Conservation (phyloP, 352 stramenopile genomes). For the Phytophthora cryptogea region DNA sequence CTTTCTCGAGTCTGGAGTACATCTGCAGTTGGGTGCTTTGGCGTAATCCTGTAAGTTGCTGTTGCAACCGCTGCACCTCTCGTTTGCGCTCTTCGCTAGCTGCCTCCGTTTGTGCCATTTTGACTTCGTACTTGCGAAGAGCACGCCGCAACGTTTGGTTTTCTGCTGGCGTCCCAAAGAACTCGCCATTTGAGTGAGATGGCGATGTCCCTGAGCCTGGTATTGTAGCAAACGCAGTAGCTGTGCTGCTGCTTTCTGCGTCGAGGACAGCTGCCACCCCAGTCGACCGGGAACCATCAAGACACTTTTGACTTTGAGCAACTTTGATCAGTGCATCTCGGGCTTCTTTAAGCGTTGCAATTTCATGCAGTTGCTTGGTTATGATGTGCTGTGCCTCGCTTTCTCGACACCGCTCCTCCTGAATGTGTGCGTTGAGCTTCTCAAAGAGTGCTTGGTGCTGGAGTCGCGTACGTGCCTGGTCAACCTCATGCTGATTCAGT, state of each 20-base stretch:
- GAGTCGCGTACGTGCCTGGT: conserved; percentile 28
- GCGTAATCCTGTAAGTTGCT: conserved; percentile 52
- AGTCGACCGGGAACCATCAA: conserved; percentile 2
- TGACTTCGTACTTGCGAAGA: conserved; percentile 57
- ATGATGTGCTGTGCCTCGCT: conserved; percentile 17
- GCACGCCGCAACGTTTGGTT: conserved; percentile 57
- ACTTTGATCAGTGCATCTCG: conserved; percentile 16
- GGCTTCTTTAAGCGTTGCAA: conserved; percentile 21
- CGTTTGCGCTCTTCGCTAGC: conserved; percentile 44
- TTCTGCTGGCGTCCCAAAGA: conserved; percentile 45
- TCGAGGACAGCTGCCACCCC: conserved; percentile 3
- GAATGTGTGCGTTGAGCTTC: conserved; percentile 28
- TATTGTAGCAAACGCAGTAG: not conserved
- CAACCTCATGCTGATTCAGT: conserved; percentile 32
- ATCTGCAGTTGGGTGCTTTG: conserved; percentile 59
- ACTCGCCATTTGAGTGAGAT: conserved; percentile 25
- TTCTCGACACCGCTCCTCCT: conserved; percentile 14
- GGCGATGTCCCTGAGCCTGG: conserved; percentile 2
- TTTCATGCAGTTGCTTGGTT: conserved; percentile 25
- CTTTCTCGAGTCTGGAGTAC: conserved; percentile 57
- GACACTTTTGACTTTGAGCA: conserved; percentile 17
- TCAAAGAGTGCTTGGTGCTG: conserved; percentile 47
- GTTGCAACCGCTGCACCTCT: conserved; percentile 53
- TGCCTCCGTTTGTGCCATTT: conserved; percentile 48
- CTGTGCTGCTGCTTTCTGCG: not conserved